A percentile compares a stretch with the other conserved stretches of the same genome.
phyloP scores from a whole-genome alignment of 352 stramenopile genomes.

The Pythium apleroticum region DNA sequence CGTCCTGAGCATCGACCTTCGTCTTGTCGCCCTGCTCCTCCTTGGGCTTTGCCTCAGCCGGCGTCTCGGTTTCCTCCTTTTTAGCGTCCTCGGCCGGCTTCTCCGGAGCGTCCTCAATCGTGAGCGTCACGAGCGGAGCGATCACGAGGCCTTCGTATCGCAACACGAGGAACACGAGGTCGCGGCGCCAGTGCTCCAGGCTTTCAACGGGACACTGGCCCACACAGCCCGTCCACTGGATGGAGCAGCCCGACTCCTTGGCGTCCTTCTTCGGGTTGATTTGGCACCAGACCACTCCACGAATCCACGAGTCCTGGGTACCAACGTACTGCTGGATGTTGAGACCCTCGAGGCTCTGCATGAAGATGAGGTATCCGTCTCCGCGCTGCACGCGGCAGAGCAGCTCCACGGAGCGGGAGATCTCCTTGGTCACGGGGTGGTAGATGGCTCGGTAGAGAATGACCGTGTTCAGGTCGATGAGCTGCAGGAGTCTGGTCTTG shows the following conservation, averaged over 20 bases:
- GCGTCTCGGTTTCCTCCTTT: not conserved
- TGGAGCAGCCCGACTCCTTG: constrained; percentile 33
- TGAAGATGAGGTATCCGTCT: constrained; percentile 55
- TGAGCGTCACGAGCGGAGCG: constrained; percentile 29
- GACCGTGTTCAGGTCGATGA: constrained; percentile 47
- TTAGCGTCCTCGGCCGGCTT: not conserved
- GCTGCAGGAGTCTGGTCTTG: constrained; percentile 42
- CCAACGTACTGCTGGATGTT: constrained; percentile 53
- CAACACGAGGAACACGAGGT: constrained; percentile 65
- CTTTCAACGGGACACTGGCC: constrained; percentile 40
- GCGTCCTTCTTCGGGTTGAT: constrained; percentile 33
- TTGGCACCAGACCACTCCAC: constrained; percentile 47
- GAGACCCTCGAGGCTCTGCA: constrained; percentile 50
- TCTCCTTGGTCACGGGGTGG: constrained; percentile 51
- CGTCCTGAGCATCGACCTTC: constrained; percentile 2
- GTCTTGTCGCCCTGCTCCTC: not conserved
- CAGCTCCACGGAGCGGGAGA: constrained; percentile 53
- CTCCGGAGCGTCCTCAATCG: constrained; percentile 18
- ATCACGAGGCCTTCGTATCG: constrained; percentile 61
- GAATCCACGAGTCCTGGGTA: constrained; percentile 47
- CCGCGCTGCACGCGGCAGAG: constrained; percentile 48
- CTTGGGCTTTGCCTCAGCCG: not conserved
- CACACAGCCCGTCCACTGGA: constrained; percentile 55
- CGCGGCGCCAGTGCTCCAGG: constrained; percentile 50
- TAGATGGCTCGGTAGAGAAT: constrained; percentile 62